A percentile compares a stretch with the other conserved stretches of the same genome.
phyloP scores from a whole-genome alignment of 2,329 filamentous ascomycete genomes.

The Ophiostoma piceae region DNA sequence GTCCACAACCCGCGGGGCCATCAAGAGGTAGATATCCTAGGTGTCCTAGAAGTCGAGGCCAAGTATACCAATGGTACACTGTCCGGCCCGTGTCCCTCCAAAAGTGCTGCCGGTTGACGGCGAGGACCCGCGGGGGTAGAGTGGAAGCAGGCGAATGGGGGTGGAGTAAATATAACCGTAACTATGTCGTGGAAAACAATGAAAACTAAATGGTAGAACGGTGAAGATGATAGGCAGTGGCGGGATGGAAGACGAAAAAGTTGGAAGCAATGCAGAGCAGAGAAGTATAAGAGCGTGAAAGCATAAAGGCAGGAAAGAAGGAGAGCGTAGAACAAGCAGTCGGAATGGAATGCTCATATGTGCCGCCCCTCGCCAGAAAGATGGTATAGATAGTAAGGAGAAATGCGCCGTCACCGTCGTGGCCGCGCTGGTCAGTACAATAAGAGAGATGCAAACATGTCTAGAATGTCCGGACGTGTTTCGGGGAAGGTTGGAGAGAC shows the following conservation, averaged over 20 bases:
- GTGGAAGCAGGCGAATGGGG: not conserved
- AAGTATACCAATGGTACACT: not conserved
- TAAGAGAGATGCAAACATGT: not conserved
- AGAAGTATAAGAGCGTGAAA: not conserved
- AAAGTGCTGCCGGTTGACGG: not conserved
- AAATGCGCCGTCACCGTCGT: not conserved
- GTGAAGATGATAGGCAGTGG: not conserved
- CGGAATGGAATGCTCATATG: not conserved
- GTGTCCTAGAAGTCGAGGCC: not conserved
- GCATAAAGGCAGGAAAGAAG: not conserved
- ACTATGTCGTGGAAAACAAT: not conserved
- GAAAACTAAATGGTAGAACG: not conserved
- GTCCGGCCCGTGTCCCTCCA: not conserved
- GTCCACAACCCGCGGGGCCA: not conserved
- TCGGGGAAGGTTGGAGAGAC: not conserved
- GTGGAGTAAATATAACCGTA: not conserved
- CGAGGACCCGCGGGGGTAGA: not conserved
- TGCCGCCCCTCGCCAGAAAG: not conserved
- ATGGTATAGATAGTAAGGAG: not conserved
- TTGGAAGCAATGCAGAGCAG: not conserved
- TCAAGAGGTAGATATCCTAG: not conserved
- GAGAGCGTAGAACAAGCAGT: not conserved
- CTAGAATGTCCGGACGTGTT: not conserved
- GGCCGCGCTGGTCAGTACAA: not conserved
- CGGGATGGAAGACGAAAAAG: not conserved